Evolutionary conservation across 495 filamentous ascomycete species (phyloP).

Genomic region (Sordaria brevicollis): DNA sequence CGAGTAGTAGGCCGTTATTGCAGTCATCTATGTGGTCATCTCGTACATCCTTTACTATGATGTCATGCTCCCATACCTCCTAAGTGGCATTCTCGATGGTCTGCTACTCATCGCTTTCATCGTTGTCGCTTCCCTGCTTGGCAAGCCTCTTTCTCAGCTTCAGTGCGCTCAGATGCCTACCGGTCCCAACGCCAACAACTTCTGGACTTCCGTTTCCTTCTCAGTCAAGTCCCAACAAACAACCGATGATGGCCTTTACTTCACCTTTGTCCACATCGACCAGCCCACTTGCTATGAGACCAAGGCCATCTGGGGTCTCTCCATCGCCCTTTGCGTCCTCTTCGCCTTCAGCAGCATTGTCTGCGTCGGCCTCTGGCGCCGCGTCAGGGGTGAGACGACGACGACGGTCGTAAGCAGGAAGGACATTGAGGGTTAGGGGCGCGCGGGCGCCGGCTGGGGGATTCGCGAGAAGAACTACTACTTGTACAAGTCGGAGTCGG

Average conservation of each 20-base stretch:
- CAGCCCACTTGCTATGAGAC: slow-evolving; percentile 71
- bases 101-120: slow-evolving; percentile 65
- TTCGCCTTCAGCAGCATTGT: slow-evolving; percentile 57
- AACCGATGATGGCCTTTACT: slow-evolving; percentile 12
- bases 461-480: slow-evolving; percentile 1
- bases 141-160: slow-evolving; percentile 71
- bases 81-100: slow-evolving; percentile 55
- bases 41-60: slow-evolving; percentile 74
- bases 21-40: slow-evolving; percentile 68
- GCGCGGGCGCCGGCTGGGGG: slow-evolving; percentile 27
- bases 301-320: slow-evolving; percentile 83
- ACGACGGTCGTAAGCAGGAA: slow-evolving; percentile 14
- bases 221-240: not conserved
- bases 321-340: slow-evolving; percentile 71
- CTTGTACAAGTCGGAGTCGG: slow-evolving; percentile 9
- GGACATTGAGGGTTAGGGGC: slow-evolving; percentile 34
- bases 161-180: slow-evolving; percentile 50
- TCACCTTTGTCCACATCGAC: slow-evolving; percentile 25
- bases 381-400: slow-evolving; percentile 26
- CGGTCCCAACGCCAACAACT: not conserved
- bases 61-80: slow-evolving; percentile 62
- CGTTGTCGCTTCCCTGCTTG: slow-evolving; percentile 64
- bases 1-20: slow-evolving; percentile 53
- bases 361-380: slow-evolving; percentile 30
- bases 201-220: slow-evolving; percentile 4